Base-by-base conservation (phyloP, 1,284 basidiomycete genomes). In the Mycena sp. region DNA sequence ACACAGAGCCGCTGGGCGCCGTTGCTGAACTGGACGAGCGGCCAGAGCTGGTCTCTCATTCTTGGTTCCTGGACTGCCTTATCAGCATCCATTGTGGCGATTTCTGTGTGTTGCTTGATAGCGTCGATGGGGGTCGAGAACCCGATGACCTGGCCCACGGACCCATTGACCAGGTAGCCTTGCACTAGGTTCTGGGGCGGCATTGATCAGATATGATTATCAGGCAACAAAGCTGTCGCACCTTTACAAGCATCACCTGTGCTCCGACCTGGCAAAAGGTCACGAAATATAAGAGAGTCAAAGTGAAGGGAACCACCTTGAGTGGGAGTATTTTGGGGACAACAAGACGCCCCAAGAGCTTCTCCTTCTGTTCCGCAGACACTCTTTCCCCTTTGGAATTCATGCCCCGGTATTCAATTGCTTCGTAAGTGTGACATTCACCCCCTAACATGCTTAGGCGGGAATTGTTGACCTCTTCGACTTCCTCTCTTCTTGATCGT, bases 141-240 rank as follows among this genome's bases (percentile, higher is more conserved):
- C 0, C 81, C 83, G 35, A 88, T 74, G 21, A 96, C 83, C 65
- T 83, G 84, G 19, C 94, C 94, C 68, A 95, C 85, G 11, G 89
- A 91, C 0, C 94, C 94, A 74, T 96, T 96, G 44, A 95, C 93
- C 6, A 96, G 85, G 84, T 74, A 73, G 85, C 95, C 86, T 91
- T 95, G 84, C 52, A 83, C 74, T 21, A 87, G 70, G 63, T 87
- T 87, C 83, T 82, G 62, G 16, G 40, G 37, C 4, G n/a, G 21
- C 21, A 52, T 29, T 43, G 25, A 37, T 58, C 16, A 50, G 46
- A 38, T 26, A 35, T 21, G n/a, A 49, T 6, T 40, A 30, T 57
- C 35, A 19, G n/a, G n/a, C 7, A 12, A 28, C 6, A 9, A 12
- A 52, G 40, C 35, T 35, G 19, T 28, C 29, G 19, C 52, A 80